Percentiles rank a stretch among this genome's conserved stretches.
These are phyloP conservation scores for Chytriomyces confervae DNA, from an alignment of 192 early-diverging fungal genomes.

Conservation along the genomic window DNA sequence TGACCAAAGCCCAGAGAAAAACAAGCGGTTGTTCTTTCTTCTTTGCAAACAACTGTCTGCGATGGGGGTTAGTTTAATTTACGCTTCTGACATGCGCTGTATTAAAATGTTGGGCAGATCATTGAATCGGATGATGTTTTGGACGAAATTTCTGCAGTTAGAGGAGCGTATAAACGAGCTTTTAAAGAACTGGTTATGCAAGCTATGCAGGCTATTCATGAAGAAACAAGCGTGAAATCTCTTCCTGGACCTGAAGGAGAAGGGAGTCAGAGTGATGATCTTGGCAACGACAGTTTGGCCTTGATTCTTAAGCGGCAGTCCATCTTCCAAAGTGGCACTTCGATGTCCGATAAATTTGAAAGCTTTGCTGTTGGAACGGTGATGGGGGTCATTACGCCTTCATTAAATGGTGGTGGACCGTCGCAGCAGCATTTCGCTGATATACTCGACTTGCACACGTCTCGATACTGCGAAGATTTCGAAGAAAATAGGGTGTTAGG, in stretches of 20 bases:
- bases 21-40: conserved; percentile 82
- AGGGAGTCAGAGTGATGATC: background rate
- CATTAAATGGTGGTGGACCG: background rate
- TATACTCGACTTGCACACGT: conserved; percentile 62
- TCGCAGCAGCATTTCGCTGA: conserved; percentile 50
- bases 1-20: conserved; percentile 83
- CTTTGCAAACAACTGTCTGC: conserved; percentile 85
- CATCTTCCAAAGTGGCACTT: background rate
- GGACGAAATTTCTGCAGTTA: conserved; percentile 83
- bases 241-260: conserved; percentile 5
- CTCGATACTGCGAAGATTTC: conserved; percentile 86
- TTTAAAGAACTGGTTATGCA: conserved; percentile 83
- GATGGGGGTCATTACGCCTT: background rate
- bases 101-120: conserved; percentile 70
- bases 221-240: conserved; percentile 21
- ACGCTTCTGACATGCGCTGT: conserved; percentile 78
- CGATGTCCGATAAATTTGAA: background rate
- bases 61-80: conserved; percentile 76
- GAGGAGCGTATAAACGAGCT: conserved; percentile 83
- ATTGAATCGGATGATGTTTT: conserved; percentile 65
- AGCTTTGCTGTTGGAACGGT: background rate
- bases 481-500: conserved; percentile 78
- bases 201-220: conserved; percentile 74
- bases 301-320: conserved; percentile 7
- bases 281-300: background rate